Base-by-base conservation (phyloP, 1,284 basidiomycete species). In the Paramarasmius palmivorus region DNA sequence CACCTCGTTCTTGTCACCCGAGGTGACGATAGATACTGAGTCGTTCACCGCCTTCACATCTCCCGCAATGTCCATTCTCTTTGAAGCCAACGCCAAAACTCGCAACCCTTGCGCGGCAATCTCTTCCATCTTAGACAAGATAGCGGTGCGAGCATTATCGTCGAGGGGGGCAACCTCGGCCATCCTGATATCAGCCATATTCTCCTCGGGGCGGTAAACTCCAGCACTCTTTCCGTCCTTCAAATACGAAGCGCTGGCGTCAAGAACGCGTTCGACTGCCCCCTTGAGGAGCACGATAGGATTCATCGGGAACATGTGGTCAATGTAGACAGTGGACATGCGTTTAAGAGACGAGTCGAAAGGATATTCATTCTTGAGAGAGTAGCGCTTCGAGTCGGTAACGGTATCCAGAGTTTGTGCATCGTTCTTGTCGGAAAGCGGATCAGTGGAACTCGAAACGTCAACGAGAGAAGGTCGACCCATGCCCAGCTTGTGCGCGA, bases 331-430 rank as follows among this genome's bases (percentile, higher is more conserved):
- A 26, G 65, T 71, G 2, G 79, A 76, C 84, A 85, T 87, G 39
- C 83, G 73, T 68, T 87, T 87, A 58, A 85, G 68, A 42, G 76
- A 76, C 50, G 80, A 83, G 55, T 85, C 83, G 69, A 87, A 87
- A 0, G 83, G 81, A 63, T 79, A 81, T 63, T 75, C 73, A 6
- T 42, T 64, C 73, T 10, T 69, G 61, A 52, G 42, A 15, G 32
- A 20, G 15, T 38, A 52, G 8, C 51, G 51, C 19, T 46, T 45
- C 12, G 37, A 40, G 5, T 50, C 38, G 7, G 17, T 20, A 19
- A 40, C 49, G 15, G 42, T 45, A 17, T 41, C 49, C 23, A 50
- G 15, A 7, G 26, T 40, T 17, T 50, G 26, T 25, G 23, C n/a
- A 14, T 62, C 59, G 36, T 65, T 63, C 14, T 47, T 37, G 8